Percentiles rank a stretch among this genome's conserved stretches.
phyloP scores from a whole-genome alignment of 257 asterid species.

The Solanum raphanifolium region DNA sequence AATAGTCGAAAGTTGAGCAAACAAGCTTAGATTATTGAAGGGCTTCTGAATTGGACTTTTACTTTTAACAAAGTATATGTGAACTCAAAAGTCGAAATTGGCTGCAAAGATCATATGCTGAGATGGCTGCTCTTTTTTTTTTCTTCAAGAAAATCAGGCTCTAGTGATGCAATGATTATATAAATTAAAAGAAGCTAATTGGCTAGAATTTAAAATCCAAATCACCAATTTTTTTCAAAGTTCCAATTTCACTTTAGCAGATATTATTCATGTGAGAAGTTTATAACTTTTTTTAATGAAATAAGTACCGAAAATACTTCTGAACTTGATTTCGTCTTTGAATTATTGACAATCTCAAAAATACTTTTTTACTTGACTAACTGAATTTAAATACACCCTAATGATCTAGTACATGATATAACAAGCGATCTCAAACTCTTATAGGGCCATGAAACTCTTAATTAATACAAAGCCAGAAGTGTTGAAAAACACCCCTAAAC shows the following conservation, averaged over 20 bases:
- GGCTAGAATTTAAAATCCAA: not conserved
- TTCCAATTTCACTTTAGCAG: not conserved
- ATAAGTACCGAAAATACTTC: rapidly evolving
- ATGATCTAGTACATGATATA: too few relatives aligned
- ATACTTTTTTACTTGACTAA: too few relatives aligned
- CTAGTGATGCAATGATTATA: not conserved
- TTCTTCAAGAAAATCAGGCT: not conserved
- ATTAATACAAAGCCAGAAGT: too few relatives aligned
- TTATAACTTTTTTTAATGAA: not conserved
- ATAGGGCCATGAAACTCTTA: too few relatives aligned
- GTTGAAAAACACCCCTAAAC: too few relatives aligned
- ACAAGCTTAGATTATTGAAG: not conserved
- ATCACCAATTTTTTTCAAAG: not conserved
- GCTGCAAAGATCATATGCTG: not conserved
- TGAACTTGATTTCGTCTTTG: too few relatives aligned
- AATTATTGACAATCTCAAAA: too few relatives aligned
- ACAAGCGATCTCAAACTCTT: too few relatives aligned
- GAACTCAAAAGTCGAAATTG: not conserved
- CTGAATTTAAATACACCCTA: too few relatives aligned
- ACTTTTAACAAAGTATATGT: not conserved
- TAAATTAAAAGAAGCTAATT: not conserved
- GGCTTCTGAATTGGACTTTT: not conserved
- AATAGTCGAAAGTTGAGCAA: not conserved
- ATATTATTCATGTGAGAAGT: not conserved
- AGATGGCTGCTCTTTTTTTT: not conserved